Evolutionary conservation across 108 stramenopile species (phyloP).

Genomic region (Fragilaria radians): DNA sequence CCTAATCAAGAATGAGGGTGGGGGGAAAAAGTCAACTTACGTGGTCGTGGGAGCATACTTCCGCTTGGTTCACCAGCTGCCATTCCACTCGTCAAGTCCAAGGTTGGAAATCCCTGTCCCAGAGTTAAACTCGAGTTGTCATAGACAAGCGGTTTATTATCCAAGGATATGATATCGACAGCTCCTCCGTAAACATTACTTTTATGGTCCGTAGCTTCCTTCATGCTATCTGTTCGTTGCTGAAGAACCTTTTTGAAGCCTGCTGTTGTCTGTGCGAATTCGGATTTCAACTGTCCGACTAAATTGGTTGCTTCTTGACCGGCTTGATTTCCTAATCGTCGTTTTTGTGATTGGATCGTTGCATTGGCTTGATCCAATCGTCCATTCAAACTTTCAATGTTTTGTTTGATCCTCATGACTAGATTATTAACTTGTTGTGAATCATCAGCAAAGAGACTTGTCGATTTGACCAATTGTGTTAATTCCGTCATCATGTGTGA

Average conservation of each 20-base stretch:
- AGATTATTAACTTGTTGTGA: conserved; percentile 57
- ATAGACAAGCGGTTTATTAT: conserved; percentile 68
- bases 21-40: conserved; percentile 32
- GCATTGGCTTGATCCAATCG: conserved; percentile 60
- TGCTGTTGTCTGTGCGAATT: conserved; percentile 69
- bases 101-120: conserved; percentile 37
- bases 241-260: conserved; percentile 79
- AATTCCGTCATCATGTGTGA: conserved; percentile 60
- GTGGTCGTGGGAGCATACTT: conserved; percentile 30
- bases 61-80: conserved; percentile 38
- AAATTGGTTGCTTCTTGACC: conserved; percentile 78
- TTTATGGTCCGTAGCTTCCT: conserved; percentile 65
- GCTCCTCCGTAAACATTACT: conserved; percentile 55
- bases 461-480: conserved; percentile 53
- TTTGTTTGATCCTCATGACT: conserved; percentile 67
- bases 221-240: conserved; percentile 69
- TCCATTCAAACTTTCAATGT: conserved; percentile 68
- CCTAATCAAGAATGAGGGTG: too few relatives aligned
- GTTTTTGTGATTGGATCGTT: conserved; percentile 53
- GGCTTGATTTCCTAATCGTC: conserved; percentile 59
- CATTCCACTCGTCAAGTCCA: conserved; percentile 86
- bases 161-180: conserved; percentile 32
- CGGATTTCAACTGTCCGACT: conserved; percentile 66
- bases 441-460: conserved; percentile 65
- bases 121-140: conserved; percentile 8